phyloP scores from a whole-genome alignment of 768 basidiomycete genomes.

The Amanita molliuscula region DNA sequence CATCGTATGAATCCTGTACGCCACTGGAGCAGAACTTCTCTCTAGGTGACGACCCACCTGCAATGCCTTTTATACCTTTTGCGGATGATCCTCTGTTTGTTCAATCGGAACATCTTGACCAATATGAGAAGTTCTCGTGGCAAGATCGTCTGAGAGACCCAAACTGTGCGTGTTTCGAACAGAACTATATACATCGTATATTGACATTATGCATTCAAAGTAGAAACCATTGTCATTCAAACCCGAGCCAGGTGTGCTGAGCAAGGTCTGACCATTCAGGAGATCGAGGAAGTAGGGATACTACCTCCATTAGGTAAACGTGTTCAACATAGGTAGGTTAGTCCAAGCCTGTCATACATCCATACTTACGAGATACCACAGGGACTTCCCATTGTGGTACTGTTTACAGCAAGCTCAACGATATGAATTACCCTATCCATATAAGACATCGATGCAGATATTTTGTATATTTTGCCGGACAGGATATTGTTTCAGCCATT shows the following conservation, averaged over 20 bases:
- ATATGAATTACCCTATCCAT: conserved; percentile 6
- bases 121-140: conserved; percentile 44
- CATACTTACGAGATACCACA: not conserved
- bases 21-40: conserved; percentile 36
- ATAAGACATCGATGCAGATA: not conserved
- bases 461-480: conserved; percentile 20
- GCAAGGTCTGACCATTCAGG: conserved; percentile 25
- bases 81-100: conserved; percentile 51
- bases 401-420: not conserved
- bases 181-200: not conserved
- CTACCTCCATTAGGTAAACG: conserved; percentile 23
- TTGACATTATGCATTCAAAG: conserved; percentile 14
- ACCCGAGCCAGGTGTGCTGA: conserved; percentile 25
- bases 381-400: conserved; percentile 12
- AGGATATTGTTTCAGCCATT: conserved; percentile 39
- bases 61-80: conserved; percentile 52
- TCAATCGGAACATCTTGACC: conserved; percentile 22
- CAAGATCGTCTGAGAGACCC: conserved; percentile 22
- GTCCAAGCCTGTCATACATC: not conserved
- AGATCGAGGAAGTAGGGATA: conserved; percentile 38
- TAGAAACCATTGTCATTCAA: conserved; percentile 42
- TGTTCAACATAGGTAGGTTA: not conserved
- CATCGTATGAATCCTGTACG: conserved; percentile 48
- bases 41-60: conserved; percentile 46
- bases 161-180: conserved; percentile 20